phyloP scores from a whole-genome alignment of 1,284 basidiomycete genomes.

The Trichosporon sp. region DNA sequence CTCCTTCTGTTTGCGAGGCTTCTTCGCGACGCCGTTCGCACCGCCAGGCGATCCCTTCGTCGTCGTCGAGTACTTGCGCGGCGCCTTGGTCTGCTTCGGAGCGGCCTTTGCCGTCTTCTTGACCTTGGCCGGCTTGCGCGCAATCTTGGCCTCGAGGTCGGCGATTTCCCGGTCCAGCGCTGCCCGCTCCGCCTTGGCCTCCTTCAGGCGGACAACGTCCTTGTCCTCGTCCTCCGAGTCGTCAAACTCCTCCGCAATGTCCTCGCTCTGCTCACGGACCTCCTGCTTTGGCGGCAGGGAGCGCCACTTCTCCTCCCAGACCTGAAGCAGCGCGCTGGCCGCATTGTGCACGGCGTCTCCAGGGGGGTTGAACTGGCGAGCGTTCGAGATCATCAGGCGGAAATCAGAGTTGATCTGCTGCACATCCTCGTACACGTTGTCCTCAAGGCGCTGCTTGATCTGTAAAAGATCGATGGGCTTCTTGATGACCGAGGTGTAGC shows the following conservation, averaged over 20 bases:
- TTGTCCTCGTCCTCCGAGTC: conserved; percentile 53
- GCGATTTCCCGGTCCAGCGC: conserved; percentile 31
- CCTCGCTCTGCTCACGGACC: conserved; percentile 52
- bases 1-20: conserved; percentile 41
- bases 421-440: conserved; percentile 67
- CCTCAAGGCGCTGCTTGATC: conserved; percentile 76
- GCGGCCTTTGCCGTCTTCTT: conserved; percentile 42
- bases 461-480: conserved; percentile 91
- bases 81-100: conserved; percentile 54
- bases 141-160: conserved; percentile 31
- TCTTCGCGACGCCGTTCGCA: conserved; percentile 38
- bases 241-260: conserved; percentile 53
- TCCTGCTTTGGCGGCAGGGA: conserved; percentile 59
- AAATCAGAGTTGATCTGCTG: conserved; percentile 84
- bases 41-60: conserved; percentile 34
- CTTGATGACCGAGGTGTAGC: conserved; percentile 83
- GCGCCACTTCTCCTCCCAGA: conserved; percentile 91
- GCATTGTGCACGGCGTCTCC: conserved; percentile 80
- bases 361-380: conserved; percentile 83
- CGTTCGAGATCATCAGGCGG: conserved; percentile 90
- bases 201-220: conserved; percentile 24
- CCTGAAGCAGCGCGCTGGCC: conserved; percentile 69
- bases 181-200: conserved; percentile 20
- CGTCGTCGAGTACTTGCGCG: conserved; percentile 35
- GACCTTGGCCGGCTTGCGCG: conserved; percentile 29